These are phyloP conservation scores for Chrysanthemum seticuspe DNA, from an alignment of 129 eudicot species.

Conservation along the genomic window DNA sequence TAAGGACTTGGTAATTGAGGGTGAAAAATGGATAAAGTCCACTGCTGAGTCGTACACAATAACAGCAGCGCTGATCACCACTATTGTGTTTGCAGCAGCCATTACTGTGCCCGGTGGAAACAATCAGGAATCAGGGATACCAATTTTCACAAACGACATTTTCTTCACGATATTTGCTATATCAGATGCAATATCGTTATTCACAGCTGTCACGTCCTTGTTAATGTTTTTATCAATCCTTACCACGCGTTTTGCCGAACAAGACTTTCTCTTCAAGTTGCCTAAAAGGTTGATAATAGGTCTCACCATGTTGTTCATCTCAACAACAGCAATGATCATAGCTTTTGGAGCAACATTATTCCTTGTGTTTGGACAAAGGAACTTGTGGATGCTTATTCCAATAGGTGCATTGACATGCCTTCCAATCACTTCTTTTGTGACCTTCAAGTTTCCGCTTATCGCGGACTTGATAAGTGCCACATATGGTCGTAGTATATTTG, in stretches of 20 bases:
- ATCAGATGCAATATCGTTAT: conserved; percentile 3
- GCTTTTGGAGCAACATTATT: conserved; percentile 14
- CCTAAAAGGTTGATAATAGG: conserved; percentile 19
- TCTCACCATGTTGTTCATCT: conserved; percentile 7
- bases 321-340: conserved; percentile 20
- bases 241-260: conserved; percentile 20
- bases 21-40: conserved; percentile 36
- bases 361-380: conserved; percentile 1
- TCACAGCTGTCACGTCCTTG: conserved; percentile 13
- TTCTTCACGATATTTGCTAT: neutral
- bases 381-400: conserved; percentile 4
- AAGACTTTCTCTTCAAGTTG: conserved; percentile 17
- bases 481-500: conserved; percentile 12
- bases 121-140: conserved; percentile 1
- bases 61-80: conserved; percentile 13
- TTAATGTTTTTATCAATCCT: conserved; percentile 16
- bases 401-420: neutral
- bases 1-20: conserved; percentile 18
- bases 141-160: neutral
- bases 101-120: neutral
- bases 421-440: conserved; percentile 5
- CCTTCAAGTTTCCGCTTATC: conserved; percentile 4
- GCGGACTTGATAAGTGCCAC: neutral
- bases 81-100: too few relatives aligned
- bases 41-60: conserved; percentile 26